Evolutionary conservation across 2,329 filamentous ascomycete species (phyloP), one percentile per base, ranked within the genome.

Genomic region (Endothia cerciana): DNA sequence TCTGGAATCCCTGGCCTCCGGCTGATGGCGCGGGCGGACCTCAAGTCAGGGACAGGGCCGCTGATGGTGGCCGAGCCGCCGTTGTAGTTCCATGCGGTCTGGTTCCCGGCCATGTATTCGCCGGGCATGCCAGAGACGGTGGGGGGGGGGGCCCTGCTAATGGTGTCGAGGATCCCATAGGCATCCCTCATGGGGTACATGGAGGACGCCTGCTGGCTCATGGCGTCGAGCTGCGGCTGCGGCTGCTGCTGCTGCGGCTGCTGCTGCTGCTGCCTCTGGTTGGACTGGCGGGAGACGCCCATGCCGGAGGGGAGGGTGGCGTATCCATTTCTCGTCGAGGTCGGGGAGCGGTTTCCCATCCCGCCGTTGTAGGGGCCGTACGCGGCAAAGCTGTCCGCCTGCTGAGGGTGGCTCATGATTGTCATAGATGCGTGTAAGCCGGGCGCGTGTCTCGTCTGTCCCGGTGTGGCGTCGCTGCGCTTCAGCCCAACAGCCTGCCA

Each of bases 41-140:
- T 80, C 75, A 85, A 78, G 65, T 88, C 87, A 65, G 88, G 89
- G 71, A 94, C 83, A 69, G 87, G 89, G 63, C 88, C 87, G 72
- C 85, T 82, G 53, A 75, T 72, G 30, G 73, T 75, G 60, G 70
- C 73, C 17, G 72, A 72, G 57, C 57, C 58, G 60, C 73, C 60
- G 58, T 73, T 74, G 69, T 74, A 74, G 51, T 70, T 65, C 73
- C 73, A 75, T 2, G 72, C 66, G 59, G 73, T 70, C 43, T 69
- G 68, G 65, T 73, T 74, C 49, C 69, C 71, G 19, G 63, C 47
- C 68, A 73, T 66, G 56, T 72, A 74, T 55, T 68, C 68, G 40
- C 73, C 71, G 2, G 69, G 67, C 65, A 69, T 65, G 56, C 66
- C 67, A 49, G 65, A 67, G 60, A 72, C 71, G 41, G 69, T 69